Base-by-base conservation (phyloP, 228 moss, liverwort and hornwort genomes). In the Sphagnum fallax region DNA sequence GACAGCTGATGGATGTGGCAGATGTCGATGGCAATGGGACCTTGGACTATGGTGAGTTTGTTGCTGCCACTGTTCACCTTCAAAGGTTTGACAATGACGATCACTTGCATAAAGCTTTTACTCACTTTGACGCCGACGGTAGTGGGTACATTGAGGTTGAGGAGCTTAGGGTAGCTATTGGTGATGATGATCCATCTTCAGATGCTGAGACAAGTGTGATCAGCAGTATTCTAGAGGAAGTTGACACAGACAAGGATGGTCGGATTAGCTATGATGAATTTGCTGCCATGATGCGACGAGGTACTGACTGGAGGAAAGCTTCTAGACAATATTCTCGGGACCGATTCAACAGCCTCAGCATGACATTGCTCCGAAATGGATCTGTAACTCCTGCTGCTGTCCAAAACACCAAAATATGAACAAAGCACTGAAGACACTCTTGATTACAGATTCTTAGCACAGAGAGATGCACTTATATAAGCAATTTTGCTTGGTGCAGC, bases 11-110 rank as follows among this genome's bases (percentile, higher is more conserved):
- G 88, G 92, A 92, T 51, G 87, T 82, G 6, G 76, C 81, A 0
- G 84, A 85, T 13, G 84, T 81, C 65, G 65, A 85, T 10, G 84
- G 84, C 4, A 79, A 81, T 3, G 84, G 84, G 6, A 74, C 69
- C 1, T 69, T 92, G 58, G 84, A 90, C 67, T 92, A 92, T 13
- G 84, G 84, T 5, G 92, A 88, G 72, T 92, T 92, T 47, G 88
- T 92, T n/a, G 86, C 88, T 5, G 92, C 92, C 1, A 87, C 80
- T 49, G 74, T 90, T 52, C 92, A 92, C 60, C 64, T 92, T 55
- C 84, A 87, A 49, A 82, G 86, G 49, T 73, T 92, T 62, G 92
- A 92, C 5, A 77, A 88, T 8, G 92, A 92, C 7, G 92, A 92
- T 15, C 90, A 92, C 53, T 55, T 92, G 12, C 75, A 76, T 0